Conservation (phyloP, 768 basidiomycete genomes). For the Suillus brevipes region DNA sequence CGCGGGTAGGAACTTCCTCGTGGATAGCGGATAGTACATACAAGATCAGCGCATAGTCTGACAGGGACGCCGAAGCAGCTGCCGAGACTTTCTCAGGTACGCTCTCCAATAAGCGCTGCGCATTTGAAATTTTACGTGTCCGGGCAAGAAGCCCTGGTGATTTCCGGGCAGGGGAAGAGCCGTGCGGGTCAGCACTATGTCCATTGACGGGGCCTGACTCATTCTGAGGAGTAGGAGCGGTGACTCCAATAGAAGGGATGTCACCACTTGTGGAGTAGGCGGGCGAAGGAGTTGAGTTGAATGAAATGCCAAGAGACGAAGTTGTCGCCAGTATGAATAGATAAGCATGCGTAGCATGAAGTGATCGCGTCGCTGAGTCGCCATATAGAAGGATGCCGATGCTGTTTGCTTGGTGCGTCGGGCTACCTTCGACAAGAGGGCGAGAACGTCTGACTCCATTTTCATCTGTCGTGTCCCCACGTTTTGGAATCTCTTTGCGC, state of each 20-base stretch:
- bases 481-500: conserved; percentile 69
- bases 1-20: conserved; percentile 71
- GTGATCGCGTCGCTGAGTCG: conserved; percentile 66
- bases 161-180: conserved; percentile 40
- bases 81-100: conserved; percentile 44
- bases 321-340: conserved; percentile 77
- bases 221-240: conserved; percentile 33
- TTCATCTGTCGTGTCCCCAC: conserved; percentile 48
- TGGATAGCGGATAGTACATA: conserved; percentile 68
- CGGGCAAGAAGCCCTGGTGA: conserved; percentile 52
- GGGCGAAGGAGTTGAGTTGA: conserved; percentile 42
- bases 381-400: conserved; percentile 52
- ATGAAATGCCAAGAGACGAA: conserved; percentile 52
- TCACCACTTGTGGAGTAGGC: conserved; percentile 37
- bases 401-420: conserved; percentile 44
- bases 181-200: conserved; percentile 22
- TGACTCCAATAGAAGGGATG: conserved; percentile 29
- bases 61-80: conserved; percentile 56
- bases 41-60: conserved; percentile 75
- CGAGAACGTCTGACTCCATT: conserved; percentile 49
- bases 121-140: conserved; percentile 56
- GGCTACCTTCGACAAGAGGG: conserved; percentile 49
- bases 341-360: conserved; percentile 81
- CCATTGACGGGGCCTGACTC: conserved; percentile 23
- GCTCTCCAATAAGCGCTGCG: conserved; percentile 52